These are phyloP conservation scores for Linnemannia schmuckeri DNA, from an alignment of 192 early-diverging fungal species.

Conservation along the genomic window DNA sequence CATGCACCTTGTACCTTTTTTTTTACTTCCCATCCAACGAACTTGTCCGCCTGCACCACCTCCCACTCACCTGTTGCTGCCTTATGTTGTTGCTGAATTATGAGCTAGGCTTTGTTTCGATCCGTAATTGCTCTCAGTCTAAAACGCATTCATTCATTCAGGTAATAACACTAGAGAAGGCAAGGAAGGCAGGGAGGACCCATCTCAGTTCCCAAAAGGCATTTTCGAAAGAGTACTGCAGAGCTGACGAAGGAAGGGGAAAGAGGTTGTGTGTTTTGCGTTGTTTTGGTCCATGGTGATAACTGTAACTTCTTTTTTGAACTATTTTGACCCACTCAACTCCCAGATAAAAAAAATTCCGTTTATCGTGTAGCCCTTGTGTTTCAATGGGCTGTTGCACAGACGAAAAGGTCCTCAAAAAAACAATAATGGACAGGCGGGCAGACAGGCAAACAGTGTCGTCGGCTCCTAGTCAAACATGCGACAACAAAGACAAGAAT, in stretches of 20 bases:
- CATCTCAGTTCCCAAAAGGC: too few species aligned
- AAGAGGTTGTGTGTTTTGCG: neutral
- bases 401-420: neutral
- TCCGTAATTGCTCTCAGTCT: neutral
- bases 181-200: neutral
- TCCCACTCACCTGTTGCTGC: too few species aligned
- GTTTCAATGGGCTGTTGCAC: conserved; percentile 6
- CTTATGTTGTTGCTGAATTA: too few species aligned
- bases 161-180: neutral
- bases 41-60: neutral
- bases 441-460: neutral
- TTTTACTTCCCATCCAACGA: neutral
- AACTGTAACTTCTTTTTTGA: too few species aligned
- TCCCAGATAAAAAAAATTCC: too few species aligned
- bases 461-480: neutral
- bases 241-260: neutral
- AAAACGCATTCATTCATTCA: neutral
- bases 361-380: neutral
- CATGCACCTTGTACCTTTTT: neutral
- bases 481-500: neutral
- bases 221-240: too few species aligned
- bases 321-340: too few species aligned
- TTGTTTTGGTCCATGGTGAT: too few species aligned
- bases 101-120: too few species aligned
- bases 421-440: neutral